Percentiles rank a stretch among this genome's conserved stretches.
phyloP scores from a whole-genome alignment of 176 grass and related monocot genomes.

The Oryza australiensis region DNA sequence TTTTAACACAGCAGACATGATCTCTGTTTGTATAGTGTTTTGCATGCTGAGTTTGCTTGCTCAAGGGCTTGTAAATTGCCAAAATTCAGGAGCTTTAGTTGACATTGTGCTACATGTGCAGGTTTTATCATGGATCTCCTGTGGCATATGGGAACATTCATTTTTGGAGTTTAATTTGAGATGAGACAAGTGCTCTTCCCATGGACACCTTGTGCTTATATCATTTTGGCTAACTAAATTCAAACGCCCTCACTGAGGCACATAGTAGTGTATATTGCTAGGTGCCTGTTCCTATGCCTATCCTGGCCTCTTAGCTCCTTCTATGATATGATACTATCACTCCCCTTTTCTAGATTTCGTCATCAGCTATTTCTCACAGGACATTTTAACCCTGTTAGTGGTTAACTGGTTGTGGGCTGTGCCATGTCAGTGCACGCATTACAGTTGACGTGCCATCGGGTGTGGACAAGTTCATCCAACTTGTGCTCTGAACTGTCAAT shows the following conservation, averaged over 20 bases:
- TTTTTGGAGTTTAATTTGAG: conserved; percentile 28
- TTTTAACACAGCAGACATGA: background rate
- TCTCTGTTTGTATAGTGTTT: background rate
- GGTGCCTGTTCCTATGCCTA: conserved; percentile 40
- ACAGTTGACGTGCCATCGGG: conserved; percentile 11
- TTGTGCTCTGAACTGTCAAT: conserved; percentile 20
- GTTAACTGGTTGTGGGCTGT: conserved; percentile 32
- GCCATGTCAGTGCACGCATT: conserved; percentile 15
- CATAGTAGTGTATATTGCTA: conserved; percentile 46
- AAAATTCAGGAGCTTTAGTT: background rate
- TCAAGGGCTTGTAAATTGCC: background rate
- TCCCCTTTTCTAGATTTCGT: background rate
- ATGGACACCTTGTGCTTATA: conserved; percentile 44
- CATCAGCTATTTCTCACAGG: conserved; percentile 42
- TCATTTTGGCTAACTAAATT: conserved; percentile 37
- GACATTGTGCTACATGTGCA: conserved; percentile 9
- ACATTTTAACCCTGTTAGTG: conserved; percentile 56
- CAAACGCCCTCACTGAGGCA: conserved; percentile 21
- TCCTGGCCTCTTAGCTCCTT: conserved; percentile 27
- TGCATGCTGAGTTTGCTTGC: background rate
- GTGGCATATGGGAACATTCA: conserved; percentile 16
- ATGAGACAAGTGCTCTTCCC: conserved; percentile 27
- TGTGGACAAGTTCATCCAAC: conserved; percentile 22
- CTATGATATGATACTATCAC: background rate
- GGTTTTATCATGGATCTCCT: conserved; percentile 34